Evolutionary conservation across 331 rosid genomes (phyloP).

Genomic region (Telfairia occidentalis): DNA sequence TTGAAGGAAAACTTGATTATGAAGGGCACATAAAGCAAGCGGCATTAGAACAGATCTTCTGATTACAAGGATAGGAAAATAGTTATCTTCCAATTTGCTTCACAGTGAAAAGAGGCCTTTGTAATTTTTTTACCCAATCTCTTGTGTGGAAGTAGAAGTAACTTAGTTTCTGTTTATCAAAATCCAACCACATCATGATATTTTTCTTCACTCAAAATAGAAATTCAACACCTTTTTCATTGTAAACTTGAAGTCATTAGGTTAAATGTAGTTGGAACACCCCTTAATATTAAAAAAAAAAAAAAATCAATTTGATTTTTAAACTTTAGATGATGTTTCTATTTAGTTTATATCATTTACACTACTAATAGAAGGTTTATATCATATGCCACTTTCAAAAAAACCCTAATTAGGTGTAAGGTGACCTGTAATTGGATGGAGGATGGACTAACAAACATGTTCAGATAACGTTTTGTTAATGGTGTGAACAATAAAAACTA

Average conservation of each 20-base stretch:
- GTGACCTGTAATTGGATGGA: too few species aligned
- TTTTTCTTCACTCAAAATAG: background rate
- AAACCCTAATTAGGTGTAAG: too few species aligned
- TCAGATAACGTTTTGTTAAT: background rate
- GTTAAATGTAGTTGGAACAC: background rate
- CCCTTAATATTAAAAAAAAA: background rate
- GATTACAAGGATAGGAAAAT: background rate
- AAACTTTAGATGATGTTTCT: background rate
- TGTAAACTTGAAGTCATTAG: background rate
- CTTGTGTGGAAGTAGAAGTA: background rate
- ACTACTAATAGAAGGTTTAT: background rate
- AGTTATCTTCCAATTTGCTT: background rate
- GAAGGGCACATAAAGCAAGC: background rate
- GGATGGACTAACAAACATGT: background rate
- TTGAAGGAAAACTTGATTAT: background rate
- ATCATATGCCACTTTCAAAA: background rate
- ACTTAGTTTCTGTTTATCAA: background rate
- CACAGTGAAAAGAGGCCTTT: background rate
- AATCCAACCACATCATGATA: background rate
- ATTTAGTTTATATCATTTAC: background rate
- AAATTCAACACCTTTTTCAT: conserved; percentile 1
- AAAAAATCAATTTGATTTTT: background rate
- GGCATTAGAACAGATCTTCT: background rate
- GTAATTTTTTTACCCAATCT: background rate
- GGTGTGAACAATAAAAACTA: too few species aligned